These are phyloP conservation scores for Mucuna pruriens DNA, from an alignment of 306 rosid species.

Conservation along the genomic window DNA sequence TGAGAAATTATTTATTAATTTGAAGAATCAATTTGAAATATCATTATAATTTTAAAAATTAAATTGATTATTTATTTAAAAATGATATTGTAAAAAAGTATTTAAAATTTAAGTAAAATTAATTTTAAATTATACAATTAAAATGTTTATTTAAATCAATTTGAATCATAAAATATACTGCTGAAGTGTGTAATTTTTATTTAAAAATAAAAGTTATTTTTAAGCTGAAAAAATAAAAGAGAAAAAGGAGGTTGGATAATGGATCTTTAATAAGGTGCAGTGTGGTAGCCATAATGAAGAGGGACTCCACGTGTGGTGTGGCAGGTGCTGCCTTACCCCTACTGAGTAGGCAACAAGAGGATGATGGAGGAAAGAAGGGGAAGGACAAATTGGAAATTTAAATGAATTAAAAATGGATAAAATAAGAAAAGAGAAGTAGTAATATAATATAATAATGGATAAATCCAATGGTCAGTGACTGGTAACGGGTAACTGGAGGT, in stretches of 20 bases:
- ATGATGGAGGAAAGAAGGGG: background rate
- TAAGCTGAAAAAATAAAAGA: too few species aligned
- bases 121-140: too few species aligned
- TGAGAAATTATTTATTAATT: too few species aligned
- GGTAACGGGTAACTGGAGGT: background rate
- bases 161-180: too few species aligned
- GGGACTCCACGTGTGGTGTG: conserved; percentile 48
- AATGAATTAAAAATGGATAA: background rate
- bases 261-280: background rate
- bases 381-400: background rate
- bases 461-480: conserved; percentile 34
- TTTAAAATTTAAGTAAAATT: too few species aligned
- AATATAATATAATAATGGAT: background rate
- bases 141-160: too few species aligned
- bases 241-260: background rate
- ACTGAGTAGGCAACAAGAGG: background rate
- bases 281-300: background rate
- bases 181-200: too few species aligned
- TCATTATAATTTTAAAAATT: too few species aligned
- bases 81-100: too few species aligned
- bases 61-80: too few species aligned
- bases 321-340: conserved; percentile 31
- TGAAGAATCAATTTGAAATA: too few species aligned
- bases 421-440: background rate
- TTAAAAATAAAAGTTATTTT: too few species aligned